Percentiles rank a stretch among this genome's conserved stretches.
phyloP scores from a whole-genome alignment of 306 rosid species.

The Prunus mira region DNA sequence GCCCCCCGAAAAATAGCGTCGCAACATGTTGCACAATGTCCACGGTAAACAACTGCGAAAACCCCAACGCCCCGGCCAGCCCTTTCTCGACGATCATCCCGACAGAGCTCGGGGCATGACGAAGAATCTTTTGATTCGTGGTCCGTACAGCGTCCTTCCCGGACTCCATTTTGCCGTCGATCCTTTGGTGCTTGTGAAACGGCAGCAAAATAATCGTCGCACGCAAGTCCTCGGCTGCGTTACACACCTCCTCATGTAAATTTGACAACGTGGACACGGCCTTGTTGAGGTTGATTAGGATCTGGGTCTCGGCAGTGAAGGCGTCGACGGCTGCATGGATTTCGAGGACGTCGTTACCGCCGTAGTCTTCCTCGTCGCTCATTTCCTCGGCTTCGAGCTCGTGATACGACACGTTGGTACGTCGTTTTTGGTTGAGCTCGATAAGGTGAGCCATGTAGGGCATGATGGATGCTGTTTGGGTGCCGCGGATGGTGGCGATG shows the following conservation, averaged over 20 bases:
- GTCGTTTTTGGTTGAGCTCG: constrained; percentile 62
- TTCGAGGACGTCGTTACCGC: constrained; percentile 76
- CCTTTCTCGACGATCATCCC: constrained; percentile 72
- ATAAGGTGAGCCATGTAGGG: constrained; percentile 65
- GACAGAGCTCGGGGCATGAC: constrained; percentile 78
- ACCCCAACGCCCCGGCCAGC: constrained; percentile 41
- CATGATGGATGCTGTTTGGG: constrained; percentile 39
- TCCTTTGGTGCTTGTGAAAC: constrained; percentile 84
- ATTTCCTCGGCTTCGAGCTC: constrained; percentile 63
- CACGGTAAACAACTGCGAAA: constrained; percentile 46
- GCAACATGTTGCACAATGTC: constrained; percentile 60
- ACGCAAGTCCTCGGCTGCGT: constrained; percentile 66
- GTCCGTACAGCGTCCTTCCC: constrained; percentile 77
- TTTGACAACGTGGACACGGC: constrained; percentile 53
- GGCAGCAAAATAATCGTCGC: constrained; percentile 60
- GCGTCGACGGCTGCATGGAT: constrained; percentile 64
- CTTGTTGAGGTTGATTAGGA: constrained; percentile 47
- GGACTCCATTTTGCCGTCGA: constrained; percentile 83
- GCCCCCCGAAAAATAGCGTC: constrained; percentile 74
- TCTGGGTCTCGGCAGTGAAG: constrained; percentile 52
- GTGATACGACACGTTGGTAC: constrained; percentile 60
- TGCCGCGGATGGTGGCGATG: constrained; percentile 53
- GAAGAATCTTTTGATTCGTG: constrained; percentile 83
- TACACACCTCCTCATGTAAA: constrained; percentile 80
- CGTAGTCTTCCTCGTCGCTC: constrained; percentile 74